phyloP scores from a whole-genome alignment of 352 stramenopile genomes.

The Globisporangium uncinulatum region DNA sequence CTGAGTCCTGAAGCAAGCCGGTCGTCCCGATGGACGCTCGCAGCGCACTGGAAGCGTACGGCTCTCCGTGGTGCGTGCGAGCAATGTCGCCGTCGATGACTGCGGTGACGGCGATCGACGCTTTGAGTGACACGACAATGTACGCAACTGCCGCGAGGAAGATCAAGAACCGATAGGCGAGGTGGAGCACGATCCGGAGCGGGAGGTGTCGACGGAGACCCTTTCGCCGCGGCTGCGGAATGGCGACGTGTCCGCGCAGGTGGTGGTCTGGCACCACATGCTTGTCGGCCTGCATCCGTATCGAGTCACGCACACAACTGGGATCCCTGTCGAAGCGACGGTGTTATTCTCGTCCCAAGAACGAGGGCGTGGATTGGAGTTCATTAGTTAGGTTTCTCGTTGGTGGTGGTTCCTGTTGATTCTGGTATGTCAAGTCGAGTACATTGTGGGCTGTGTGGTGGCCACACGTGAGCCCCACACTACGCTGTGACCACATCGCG shows the following conservation, averaged over 20 bases:
- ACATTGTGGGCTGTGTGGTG: no score
- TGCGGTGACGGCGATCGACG: not conserved
- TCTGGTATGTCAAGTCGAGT: no score
- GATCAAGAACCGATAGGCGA: constrained; percentile 6
- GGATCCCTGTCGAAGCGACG: no score
- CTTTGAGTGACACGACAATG: constrained; percentile 2
- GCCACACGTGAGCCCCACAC: no score
- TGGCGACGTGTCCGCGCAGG: not conserved
- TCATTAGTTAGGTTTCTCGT: no score
- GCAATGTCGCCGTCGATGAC: not conserved
- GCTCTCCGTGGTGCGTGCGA: not conserved
- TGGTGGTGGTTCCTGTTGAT: no score
- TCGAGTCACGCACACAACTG: no score
- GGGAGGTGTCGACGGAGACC: not conserved
- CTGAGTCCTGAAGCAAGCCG: constrained; percentile 9
- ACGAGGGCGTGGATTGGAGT: no score
- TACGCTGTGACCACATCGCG: no score
- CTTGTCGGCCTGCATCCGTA: not conserved
- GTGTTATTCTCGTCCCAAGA: no score
- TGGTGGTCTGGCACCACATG: not conserved
- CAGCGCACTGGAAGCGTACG: constrained; percentile 6
- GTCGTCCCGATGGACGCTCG: not conserved
- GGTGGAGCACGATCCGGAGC: not conserved
- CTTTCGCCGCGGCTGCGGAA: not conserved
- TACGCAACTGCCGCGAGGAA: constrained; percentile 1